These are phyloP conservation scores for Nasturtium officinale DNA, from an alignment of 345 rosid species.

Conservation along the genomic window DNA sequence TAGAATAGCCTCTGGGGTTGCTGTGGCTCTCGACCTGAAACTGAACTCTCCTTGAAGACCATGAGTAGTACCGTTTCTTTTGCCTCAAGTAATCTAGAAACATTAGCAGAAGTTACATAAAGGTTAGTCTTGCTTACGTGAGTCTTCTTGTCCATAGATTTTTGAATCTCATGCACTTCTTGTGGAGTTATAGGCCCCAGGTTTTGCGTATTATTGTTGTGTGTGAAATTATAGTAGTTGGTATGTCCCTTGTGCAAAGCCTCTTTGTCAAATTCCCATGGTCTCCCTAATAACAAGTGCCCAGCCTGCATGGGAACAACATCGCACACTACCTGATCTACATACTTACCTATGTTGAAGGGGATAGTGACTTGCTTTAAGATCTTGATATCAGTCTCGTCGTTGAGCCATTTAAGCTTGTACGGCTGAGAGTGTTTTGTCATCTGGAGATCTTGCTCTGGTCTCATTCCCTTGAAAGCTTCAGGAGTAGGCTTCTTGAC, in stretches of 20 bases:
- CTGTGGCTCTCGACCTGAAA: not conserved
- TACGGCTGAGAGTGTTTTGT: not conserved
- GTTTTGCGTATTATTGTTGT: too few species aligned
- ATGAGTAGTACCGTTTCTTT: not conserved
- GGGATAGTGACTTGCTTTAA: not conserved
- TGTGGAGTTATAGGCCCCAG: too few species aligned
- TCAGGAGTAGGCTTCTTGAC: too few species aligned
- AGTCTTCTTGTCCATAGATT: not conserved
- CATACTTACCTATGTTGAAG: not conserved
- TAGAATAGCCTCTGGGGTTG: not conserved
- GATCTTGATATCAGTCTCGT: not conserved
- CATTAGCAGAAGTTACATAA: not conserved
- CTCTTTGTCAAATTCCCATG: not conserved
- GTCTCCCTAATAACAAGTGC: not conserved
- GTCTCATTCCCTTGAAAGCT: accelerated
- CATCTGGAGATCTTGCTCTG: not conserved
- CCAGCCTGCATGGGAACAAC: not conserved
- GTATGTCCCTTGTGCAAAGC: too few species aligned
- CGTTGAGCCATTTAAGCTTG: not conserved
- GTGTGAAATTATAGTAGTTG: too few species aligned
- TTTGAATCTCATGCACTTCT: not conserved
- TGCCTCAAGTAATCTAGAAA: not conserved
- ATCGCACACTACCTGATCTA: not conserved
- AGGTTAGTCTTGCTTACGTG: not conserved
- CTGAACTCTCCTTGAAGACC: not conserved